Percentiles rank a stretch among this genome's conserved stretches.
Conservation (phyloP, 2,329 filamentous ascomycete genomes). For the Lasiodiplodia gonubiensis region DNA sequence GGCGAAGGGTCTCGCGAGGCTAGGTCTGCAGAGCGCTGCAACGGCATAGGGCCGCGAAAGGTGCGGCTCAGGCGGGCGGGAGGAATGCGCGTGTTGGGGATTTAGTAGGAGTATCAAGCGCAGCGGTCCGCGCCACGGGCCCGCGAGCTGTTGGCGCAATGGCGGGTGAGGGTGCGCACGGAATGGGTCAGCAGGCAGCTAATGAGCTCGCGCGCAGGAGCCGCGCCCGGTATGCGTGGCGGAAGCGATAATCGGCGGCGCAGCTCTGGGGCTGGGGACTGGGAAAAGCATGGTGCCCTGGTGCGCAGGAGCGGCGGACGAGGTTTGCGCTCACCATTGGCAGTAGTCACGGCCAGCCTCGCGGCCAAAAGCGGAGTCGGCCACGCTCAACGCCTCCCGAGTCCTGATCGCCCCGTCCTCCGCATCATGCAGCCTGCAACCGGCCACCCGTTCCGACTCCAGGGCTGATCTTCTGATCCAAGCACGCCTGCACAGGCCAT, state of each 20-base stretch:
- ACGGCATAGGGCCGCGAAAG: not conserved
- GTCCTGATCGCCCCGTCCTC: conserved; percentile 23
- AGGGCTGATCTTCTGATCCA: conserved; percentile 25
- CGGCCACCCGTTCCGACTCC: conserved; percentile 12
- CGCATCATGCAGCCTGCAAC: conserved; percentile 15
- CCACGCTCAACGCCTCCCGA: conserved; percentile 21
- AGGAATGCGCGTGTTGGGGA: not conserved
- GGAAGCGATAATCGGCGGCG: not conserved
- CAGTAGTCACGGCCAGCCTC: conserved; percentile 16
- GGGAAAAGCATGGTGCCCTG: conserved; percentile 12
- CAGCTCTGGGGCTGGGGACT: conserved; percentile 7
- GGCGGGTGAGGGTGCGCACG: conserved; percentile 3
- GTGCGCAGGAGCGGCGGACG: not conserved
- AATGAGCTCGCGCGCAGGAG: conserved; percentile 2
- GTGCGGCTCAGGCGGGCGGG: not conserved
- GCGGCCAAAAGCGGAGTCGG: conserved; percentile 11
- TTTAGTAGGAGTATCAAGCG: conserved; percentile 16
- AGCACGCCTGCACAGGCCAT: conserved; percentile 18
- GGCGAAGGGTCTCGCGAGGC: conserved; percentile 4
- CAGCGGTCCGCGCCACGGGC: not conserved
- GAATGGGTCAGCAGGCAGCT: conserved; percentile 11
- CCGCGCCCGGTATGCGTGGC: not conserved
- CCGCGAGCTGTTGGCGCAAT: conserved; percentile 7
- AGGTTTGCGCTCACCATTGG: conserved; percentile 6
- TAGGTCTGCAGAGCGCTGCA: not conserved